Conservation (phyloP, 1,284 basidiomycete genomes). For the Apiotrichum akiyoshidainum region DNA sequence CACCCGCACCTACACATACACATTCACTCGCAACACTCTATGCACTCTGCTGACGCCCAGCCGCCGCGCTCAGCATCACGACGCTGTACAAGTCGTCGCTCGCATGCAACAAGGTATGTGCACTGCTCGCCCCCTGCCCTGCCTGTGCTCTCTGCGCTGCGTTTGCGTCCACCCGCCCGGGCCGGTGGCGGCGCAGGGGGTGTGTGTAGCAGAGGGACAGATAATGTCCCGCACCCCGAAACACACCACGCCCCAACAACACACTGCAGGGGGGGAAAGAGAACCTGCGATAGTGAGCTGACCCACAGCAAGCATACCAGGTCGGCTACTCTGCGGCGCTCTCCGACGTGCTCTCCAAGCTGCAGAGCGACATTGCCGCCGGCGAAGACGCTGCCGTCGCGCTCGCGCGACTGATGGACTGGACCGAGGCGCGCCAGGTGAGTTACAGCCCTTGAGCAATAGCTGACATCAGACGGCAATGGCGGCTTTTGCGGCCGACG, state of each 20-base stretch:
- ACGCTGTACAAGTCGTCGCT: constrained; percentile 50
- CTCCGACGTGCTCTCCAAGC: constrained; percentile 46
- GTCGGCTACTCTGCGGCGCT: constrained; percentile 50
- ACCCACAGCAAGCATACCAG: constrained; percentile 49
- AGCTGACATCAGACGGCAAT: constrained; percentile 34
- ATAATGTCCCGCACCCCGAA: no score
- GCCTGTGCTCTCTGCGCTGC: no score
- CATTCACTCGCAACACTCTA: no score
- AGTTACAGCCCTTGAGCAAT: neutral
- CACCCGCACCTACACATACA: no score
- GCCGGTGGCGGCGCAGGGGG: neutral
- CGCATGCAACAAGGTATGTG: constrained; percentile 48
- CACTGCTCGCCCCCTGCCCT: no score
- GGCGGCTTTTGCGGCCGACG: constrained; percentile 43
- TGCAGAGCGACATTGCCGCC: constrained; percentile 43
- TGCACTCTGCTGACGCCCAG: constrained; percentile 23
- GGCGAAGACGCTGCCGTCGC: constrained; percentile 45
- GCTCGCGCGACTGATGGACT: constrained; percentile 51
- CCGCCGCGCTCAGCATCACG: constrained; percentile 50
- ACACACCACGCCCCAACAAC: no score
- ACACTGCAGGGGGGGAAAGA: no score
- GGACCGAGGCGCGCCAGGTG: constrained; percentile 51
- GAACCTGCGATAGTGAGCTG: no score
- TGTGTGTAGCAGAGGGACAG: neutral
- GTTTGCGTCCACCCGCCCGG: no score